Evolutionary conservation across 2,329 filamentous ascomycete genomes (phyloP), one percentile per base, ranked within the genome.

Genomic region (Karstenula rhodostoma): DNA sequence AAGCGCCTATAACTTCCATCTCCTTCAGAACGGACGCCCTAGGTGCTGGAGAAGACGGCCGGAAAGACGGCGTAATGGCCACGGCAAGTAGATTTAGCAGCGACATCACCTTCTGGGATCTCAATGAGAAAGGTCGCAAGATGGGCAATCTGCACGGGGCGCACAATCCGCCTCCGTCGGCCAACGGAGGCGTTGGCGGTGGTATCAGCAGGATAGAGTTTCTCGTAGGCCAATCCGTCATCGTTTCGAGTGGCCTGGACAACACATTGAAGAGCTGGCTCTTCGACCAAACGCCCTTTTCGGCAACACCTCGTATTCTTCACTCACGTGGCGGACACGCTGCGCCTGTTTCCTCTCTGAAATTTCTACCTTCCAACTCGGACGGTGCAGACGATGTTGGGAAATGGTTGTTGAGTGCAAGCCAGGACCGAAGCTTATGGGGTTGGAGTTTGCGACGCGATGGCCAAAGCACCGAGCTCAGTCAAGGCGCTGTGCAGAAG

Each of bases 231-330:
- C 96, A 99, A 75, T 91, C 93, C 5, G 90, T 98, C 2, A 86
- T 99, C 44, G 83, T 98, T 29, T 97, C 93, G 10, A 95, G 93
- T 65, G 96, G 95, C 4, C 84, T 91, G 50, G 95, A 99, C 77
- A 99, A 99, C 78, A 92, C 94, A 10, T 82, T 99, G 60, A 96
- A 94, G 76, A 94, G 93, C 5, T 97, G 94, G 94, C 95, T 98
- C 62, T 97, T 97, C 69, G 94, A 98, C 72, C 90, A 96, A 76
- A 90, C 89, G 0, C 94, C 94, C 0, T 97, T 97, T 75, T 95
- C 92, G 0, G 89, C 94, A 0, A 85, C 94, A 12, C 95, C 95
- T 2, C 87, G 94, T 19, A 90, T 93, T 27, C 82, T 99, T 32
- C 95, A 99, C 77, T 87, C 88, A 3, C 87, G 95, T 66, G 93